Evolutionary conservation across 495 filamentous ascomycete genomes (phyloP), one percentile per base, ranked within the genome.

Genomic region (Talaromyces nanjingensis): DNA sequence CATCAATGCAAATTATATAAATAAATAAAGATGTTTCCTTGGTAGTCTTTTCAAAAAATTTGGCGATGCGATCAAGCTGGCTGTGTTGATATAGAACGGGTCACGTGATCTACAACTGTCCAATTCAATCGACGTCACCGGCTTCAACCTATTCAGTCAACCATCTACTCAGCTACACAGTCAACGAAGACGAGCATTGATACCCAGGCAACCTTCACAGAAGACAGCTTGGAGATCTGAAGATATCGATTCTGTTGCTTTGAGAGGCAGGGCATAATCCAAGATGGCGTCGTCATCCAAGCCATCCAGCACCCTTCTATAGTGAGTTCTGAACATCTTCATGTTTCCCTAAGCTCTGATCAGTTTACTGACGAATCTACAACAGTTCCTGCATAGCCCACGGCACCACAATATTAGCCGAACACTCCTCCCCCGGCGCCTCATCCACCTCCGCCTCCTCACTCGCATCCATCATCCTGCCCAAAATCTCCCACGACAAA

Each of bases 391-490:
- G 92, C 79, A 93, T 97, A 69, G 90, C 93, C 34, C 85, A 96
- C 77, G 85, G 91, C 68, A 88, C 87, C 62, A 97, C 93, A 45
- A 97, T 98, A 76, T 87, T 98, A 53, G 80, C 89, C 68, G 96
- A 98, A 75, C 91, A 94, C 76, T 93, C 91, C 60, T 86, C 90
- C 25, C 82, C 88, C 3, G 80, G 81, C 24, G 85, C 89, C 42
- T 89, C 93, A 45, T 85, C 77, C 31, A 83, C 87, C 22, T 86
- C 88, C 25, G 82, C 88, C 65, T 89, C 91, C 61, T 93, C 91
- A 24, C 90, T 98, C 67, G 91, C 93, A 69, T 93, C 92, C 65
- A 82, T 97, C 68, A 92, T 98, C 78, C 91, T 98, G 65, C 94
- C 94, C 62, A 97, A 97, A 71, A 97, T 98, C 83, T 76, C 77